Conservation (phyloP, 78 protist genomes). For the Cavenderia fasciculata region DNA sequence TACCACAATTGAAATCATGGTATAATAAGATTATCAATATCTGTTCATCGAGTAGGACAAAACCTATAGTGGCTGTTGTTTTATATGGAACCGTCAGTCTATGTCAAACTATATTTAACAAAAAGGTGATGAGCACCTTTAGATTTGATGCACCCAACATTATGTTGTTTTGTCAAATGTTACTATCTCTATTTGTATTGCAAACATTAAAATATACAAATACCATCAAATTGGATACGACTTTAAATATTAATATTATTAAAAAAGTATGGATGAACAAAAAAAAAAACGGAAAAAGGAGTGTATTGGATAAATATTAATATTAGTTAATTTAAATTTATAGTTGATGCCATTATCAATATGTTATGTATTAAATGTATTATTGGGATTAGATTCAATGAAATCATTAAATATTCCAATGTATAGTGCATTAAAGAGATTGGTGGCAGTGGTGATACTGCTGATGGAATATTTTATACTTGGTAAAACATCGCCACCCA, state of each 20-base stretch:
- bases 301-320: too few relatives aligned
- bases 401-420: slow-evolving; percentile 63
- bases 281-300: background rate
- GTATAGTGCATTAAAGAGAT: slow-evolving; percentile 69
- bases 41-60: background rate
- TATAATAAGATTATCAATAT: too few relatives aligned
- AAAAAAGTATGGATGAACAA: slow-evolving; percentile 27
- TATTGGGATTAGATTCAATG: slow-evolving; percentile 43
- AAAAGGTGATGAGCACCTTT: slow-evolving; percentile 64
- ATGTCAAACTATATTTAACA: slow-evolving; percentile 68
- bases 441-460: slow-evolving; percentile 44
- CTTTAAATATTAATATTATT: background rate
- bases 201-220: slow-evolving; percentile 4
- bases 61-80: background rate
- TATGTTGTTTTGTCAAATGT: slow-evolving; percentile 57
- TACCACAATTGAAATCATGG: background rate
- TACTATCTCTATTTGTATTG: slow-evolving; percentile 8
- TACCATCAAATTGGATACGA: slow-evolving; percentile 12
- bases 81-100: slow-evolving; percentile 48
- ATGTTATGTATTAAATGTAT: slow-evolving; percentile 60
- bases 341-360: slow-evolving; percentile 56
- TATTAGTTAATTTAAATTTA: background rate
- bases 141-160: slow-evolving; percentile 28
- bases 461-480: slow-evolving; percentile 58
- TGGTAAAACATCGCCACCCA: slow-evolving; percentile 41